phyloP scores from a whole-genome alignment of 768 basidiomycete genomes.

The Tylopilus cervinicoccineus region DNA sequence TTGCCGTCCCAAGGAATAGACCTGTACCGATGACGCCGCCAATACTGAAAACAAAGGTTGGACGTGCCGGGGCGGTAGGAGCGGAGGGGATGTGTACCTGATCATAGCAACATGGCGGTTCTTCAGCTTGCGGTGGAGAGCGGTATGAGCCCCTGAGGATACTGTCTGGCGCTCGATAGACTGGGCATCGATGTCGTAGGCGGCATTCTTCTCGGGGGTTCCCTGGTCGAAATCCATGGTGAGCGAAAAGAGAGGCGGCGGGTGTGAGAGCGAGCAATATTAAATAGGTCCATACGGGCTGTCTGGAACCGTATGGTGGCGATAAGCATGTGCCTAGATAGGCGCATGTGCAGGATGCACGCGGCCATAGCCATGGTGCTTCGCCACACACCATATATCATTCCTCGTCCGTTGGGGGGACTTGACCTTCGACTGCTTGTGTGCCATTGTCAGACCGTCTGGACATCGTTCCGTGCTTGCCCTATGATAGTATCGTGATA shows the following conservation, averaged over 20 bases:
- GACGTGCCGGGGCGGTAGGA: too few species aligned
- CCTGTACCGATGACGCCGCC: conserved; percentile 42
- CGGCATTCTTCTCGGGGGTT: neutral
- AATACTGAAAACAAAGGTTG: conserved; percentile 15
- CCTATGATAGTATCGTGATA: too few species aligned
- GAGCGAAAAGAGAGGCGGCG: neutral
- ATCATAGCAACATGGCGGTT: conserved; percentile 36
- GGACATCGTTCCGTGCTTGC: too few species aligned
- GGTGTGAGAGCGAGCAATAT: neutral
- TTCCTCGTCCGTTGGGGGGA: neutral
- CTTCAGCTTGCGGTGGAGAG: conserved; percentile 29
- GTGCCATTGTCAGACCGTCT: too few species aligned
- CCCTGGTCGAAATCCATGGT: neutral
- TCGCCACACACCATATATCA: too few species aligned
- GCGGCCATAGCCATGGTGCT: neutral
- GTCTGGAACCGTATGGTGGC: neutral
- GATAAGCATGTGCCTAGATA: conserved; percentile 1
- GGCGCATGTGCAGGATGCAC: neutral
- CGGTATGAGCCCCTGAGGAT: neutral
- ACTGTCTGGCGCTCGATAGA: conserved; percentile 10
- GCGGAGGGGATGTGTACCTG: conserved; percentile 13
- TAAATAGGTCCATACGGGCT: neutral
- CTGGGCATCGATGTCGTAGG: conserved; percentile 3
- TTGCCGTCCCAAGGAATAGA: conserved; percentile 33
- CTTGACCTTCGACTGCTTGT: neutral